Evolutionary conservation across 352 stramenopile species (phyloP).

Genomic region (Blastocystis sp.): DNA sequence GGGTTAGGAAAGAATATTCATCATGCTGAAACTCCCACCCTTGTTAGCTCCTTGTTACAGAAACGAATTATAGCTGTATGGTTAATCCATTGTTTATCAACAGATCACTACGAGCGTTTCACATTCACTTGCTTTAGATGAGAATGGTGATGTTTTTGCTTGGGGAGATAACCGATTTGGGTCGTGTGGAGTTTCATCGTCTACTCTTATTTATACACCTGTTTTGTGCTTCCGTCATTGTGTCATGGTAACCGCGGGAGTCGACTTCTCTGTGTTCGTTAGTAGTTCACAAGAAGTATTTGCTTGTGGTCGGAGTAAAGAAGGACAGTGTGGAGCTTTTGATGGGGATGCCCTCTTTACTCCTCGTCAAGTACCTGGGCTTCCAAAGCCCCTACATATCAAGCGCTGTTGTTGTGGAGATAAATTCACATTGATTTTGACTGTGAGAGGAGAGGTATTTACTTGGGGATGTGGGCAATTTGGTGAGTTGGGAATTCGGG

Average conservation of each 20-base stretch:
- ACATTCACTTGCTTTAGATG: constrained; percentile 8
- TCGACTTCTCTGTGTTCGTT: background rate
- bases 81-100: background rate
- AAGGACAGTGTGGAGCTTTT: constrained; percentile 10
- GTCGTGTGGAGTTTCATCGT: background rate
- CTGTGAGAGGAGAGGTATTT: background rate
- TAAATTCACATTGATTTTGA: background rate
- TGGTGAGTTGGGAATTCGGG: background rate
- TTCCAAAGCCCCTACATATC: background rate
- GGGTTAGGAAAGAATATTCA: background rate
- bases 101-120: background rate
- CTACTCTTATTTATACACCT: background rate
- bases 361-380: background rate
- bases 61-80: background rate
- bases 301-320: background rate
- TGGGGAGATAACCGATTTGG: constrained; percentile 55
- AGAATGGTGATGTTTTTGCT: constrained; percentile 42
- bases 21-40: background rate
- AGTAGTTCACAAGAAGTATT: background rate
- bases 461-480: background rate
- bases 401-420: background rate
- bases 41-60: background rate
- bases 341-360: background rate
- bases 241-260: background rate
- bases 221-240: background rate